Evolutionary conservation across 176 grass and related monocot species (phyloP), one percentile per base, ranked within the genome.

Genomic region (Aegilops umbellulata): DNA sequence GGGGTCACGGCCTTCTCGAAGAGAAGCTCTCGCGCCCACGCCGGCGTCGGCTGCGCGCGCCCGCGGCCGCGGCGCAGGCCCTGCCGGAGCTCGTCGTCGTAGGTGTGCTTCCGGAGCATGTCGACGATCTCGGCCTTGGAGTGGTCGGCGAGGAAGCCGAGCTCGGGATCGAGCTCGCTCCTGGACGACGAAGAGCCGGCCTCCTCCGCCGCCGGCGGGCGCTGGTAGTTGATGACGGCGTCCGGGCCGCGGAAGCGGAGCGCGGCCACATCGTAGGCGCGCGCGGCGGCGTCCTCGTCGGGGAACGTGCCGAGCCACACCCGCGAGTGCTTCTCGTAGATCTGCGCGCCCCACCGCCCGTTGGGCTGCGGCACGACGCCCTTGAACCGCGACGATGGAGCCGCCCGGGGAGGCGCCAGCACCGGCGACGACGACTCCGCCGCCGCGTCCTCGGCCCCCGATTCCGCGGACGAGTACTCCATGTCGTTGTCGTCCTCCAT

Each of bases 271-370:
- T 97, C 95, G 88, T 97, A 97, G 19, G 93, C 85, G 12, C 80
- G 85, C 11, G 93, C 93, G 7, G 95, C 95, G 60, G 67, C 62
- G 0, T 84, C 69, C 88, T 95, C 93, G 66, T 74, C 51, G 46
- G 86, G 65, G 83, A 97, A 97, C 24, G 95, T 97, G 19, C 95
- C 95, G 42, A 97, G 91, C 95, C 95, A 97, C 36, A 97, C 91
- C 29, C 95, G 87, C 67, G 87, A 73, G 82, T 97, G 91, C 75
- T 77, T 80, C 82, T 97, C 91, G 82, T 97, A 97, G 82, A 97
- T 97, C 87, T 97, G 93, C 26, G 93, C 87, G 8, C 93, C 93
- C 95, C 95, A 95, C 5, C 89, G 75, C 8, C 95, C 93, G 65
- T 95, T 95, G 22, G 91, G 95, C 83, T 95, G 91, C 71, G 95